Percentiles rank a stretch among this genome's conserved stretches.
Evolutionary conservation across 768 basidiomycete species (phyloP).

Genomic region (Saitozyma podzolica): DNA sequence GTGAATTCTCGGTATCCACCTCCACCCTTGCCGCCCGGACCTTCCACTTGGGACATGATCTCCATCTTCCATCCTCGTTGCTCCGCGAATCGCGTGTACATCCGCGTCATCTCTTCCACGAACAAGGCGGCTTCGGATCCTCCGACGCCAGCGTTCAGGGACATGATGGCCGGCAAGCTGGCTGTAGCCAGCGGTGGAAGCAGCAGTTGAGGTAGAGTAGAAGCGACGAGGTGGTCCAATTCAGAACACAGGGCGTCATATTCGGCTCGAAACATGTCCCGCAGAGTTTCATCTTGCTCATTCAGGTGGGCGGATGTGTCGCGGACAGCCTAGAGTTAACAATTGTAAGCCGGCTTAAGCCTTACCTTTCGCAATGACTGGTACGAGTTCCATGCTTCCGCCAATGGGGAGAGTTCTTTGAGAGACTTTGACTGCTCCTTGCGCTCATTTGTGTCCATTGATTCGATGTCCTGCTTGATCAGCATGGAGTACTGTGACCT

Average conservation of each 20-base stretch:
- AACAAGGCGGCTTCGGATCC: slow-evolving; percentile 87
- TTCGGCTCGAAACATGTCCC: slow-evolving; percentile 70
- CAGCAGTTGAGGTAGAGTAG: slow-evolving; percentile 66
- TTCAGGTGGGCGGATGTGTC: slow-evolving; percentile 2
- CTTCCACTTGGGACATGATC: slow-evolving; percentile 40
- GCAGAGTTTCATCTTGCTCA: slow-evolving; percentile 59
- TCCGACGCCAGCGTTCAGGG: slow-evolving; percentile 89
- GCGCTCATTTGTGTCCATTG: slow-evolving; percentile 55
- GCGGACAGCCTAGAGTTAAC: not conserved
- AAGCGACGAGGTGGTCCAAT: slow-evolving; percentile 41
- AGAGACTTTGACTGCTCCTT: slow-evolving; percentile 63
- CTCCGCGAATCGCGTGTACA: slow-evolving; percentile 72
- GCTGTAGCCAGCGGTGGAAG: slow-evolving; percentile 69
- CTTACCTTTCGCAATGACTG: slow-evolving; percentile 61
- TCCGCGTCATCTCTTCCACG: slow-evolving; percentile 69
- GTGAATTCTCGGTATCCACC: slow-evolving; percentile 51
- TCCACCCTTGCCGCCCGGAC: slow-evolving; percentile 24
- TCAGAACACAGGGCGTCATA: slow-evolving; percentile 56
- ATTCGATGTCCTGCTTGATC: not conserved
- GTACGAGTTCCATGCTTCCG: slow-evolving; percentile 70
- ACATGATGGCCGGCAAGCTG: slow-evolving; percentile 74
- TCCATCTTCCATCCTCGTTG: slow-evolving; percentile 63
- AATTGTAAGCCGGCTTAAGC: slow-evolving; percentile 2
- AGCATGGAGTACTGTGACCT: not conserved
- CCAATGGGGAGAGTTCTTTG: slow-evolving; percentile 69